phyloP scores from a whole-genome alignment of 2,329 filamentous ascomycete species.

The Neophaeococcomyces aloes region DNA sequence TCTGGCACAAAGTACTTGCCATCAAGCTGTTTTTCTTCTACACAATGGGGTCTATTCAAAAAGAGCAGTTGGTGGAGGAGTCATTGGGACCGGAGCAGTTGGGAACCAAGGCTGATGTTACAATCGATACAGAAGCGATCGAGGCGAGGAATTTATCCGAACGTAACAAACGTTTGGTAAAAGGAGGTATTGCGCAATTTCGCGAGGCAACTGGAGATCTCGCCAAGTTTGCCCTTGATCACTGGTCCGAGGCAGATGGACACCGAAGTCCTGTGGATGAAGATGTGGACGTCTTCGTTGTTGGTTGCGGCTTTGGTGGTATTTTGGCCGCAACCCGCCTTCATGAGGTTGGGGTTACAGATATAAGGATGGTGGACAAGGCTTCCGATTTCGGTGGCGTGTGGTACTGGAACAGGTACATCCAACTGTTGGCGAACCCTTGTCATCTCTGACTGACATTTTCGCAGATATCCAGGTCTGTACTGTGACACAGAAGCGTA shows the following conservation, averaged over 20 bases:
- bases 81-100: too few species aligned
- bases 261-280: conserved; percentile 7
- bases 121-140: too few species aligned
- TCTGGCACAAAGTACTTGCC: too few species aligned
- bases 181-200: conserved; percentile 10
- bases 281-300: conserved; percentile 14
- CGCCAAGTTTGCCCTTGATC: conserved; percentile 10
- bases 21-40: too few species aligned
- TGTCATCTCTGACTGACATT: conserved; percentile 8
- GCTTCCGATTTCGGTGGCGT: conserved; percentile 26
- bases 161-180: conserved; percentile 10
- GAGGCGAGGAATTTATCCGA: too few species aligned
- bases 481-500: conserved; percentile 10
- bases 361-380: conserved; percentile 15
- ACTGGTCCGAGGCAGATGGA: conserved; percentile 8
- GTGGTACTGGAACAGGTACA: too few species aligned
- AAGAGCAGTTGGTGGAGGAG: too few species aligned
- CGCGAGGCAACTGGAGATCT: conserved; percentile 8
- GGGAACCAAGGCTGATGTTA: too few species aligned
- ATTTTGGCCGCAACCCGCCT: conserved; percentile 11
- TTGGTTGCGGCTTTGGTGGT: conserved; percentile 18
- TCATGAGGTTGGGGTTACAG: conserved; percentile 8
- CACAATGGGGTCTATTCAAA: too few species aligned
- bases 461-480: conserved; percentile 21
- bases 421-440: too few species aligned